Evolutionary conservation across 805 yeast genomes (phyloP).

Genomic region (Nakazawaea anatomiae): DNA sequence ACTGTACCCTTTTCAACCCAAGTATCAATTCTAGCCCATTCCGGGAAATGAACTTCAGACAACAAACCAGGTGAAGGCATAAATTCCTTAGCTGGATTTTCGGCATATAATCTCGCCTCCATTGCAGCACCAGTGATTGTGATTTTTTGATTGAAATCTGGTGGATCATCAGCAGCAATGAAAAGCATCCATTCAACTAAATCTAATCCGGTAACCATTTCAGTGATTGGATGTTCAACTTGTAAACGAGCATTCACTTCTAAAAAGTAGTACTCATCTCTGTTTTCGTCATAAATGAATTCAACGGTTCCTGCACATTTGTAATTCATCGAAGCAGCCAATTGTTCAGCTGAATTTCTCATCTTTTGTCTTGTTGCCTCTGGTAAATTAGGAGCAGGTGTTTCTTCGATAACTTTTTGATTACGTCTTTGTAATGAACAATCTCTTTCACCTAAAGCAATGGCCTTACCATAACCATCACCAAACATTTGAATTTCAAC

Average conservation of each 20-base stretch:
- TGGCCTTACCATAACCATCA: constrained; percentile 89
- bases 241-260: constrained; percentile 96
- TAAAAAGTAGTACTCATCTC: constrained; percentile 89
- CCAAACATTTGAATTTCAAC: constrained; percentile 97
- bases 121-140: constrained; percentile 80
- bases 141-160: constrained; percentile 60
- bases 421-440: constrained; percentile 97
- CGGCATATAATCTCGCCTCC: constrained; percentile 97
- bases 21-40: constrained; percentile 89
- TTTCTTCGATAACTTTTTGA: constrained; percentile 94
- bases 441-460: constrained; percentile 95
- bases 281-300: constrained; percentile 78
- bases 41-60: constrained; percentile 79
- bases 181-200: constrained; percentile 95
- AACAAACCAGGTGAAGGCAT: constrained; percentile 96
- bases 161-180: constrained; percentile 87
- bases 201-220: constrained; percentile 90
- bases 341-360: constrained; percentile 79
- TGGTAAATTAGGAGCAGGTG: constrained; percentile 95
- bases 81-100: constrained; percentile 92
- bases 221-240: constrained; percentile 97
- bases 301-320: constrained; percentile 98
- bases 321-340: constrained; percentile 79
- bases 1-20: constrained; percentile 91
- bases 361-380: constrained; percentile 66